phyloP scores from a whole-genome alignment of 2,329 filamentous ascomycete species.

The Emmonsiellopsis sp. region DNA sequence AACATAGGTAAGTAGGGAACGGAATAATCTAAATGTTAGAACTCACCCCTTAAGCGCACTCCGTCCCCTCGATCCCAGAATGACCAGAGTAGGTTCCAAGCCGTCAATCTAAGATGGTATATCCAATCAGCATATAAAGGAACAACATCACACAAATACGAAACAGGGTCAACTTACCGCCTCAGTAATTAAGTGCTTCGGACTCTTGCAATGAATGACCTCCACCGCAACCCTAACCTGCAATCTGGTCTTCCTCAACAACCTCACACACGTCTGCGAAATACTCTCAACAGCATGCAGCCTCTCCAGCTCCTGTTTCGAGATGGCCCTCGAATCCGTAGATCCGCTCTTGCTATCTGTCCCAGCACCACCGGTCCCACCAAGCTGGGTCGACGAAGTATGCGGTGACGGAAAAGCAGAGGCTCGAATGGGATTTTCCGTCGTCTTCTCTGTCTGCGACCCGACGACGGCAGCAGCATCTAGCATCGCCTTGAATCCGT shows the following conservation, averaged over 20 bases:
- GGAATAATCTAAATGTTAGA: background rate
- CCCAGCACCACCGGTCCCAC: conserved; percentile 24
- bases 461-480: conserved; percentile 65
- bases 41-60: conserved; percentile 86
- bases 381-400: conserved; percentile 18
- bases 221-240: conserved; percentile 92
- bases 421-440: conserved; percentile 23
- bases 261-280: conserved; percentile 70
- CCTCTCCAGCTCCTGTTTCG: conserved; percentile 66
- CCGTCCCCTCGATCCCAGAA: conserved; percentile 82
- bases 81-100: conserved; percentile 81
- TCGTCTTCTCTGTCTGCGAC: conserved; percentile 46
- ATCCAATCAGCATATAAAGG: conserved; percentile 1
- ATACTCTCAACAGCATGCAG: conserved; percentile 73
- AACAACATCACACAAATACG: background rate
- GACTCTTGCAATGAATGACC: conserved; percentile 96
- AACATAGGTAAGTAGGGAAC: conserved; percentile 1
- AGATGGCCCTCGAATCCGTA: conserved; percentile 41
- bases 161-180: conserved; percentile 45
- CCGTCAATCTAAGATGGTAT: conserved; percentile 60
- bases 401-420: conserved; percentile 7
- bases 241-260: conserved; percentile 81
- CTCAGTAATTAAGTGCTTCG: conserved; percentile 91
- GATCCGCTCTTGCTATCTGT: conserved; percentile 34
- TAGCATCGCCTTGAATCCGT: conserved; percentile 64